Evolutionary conservation across 129 eudicot genomes (phyloP).

Genomic region (Erigeron canadensis): DNA sequence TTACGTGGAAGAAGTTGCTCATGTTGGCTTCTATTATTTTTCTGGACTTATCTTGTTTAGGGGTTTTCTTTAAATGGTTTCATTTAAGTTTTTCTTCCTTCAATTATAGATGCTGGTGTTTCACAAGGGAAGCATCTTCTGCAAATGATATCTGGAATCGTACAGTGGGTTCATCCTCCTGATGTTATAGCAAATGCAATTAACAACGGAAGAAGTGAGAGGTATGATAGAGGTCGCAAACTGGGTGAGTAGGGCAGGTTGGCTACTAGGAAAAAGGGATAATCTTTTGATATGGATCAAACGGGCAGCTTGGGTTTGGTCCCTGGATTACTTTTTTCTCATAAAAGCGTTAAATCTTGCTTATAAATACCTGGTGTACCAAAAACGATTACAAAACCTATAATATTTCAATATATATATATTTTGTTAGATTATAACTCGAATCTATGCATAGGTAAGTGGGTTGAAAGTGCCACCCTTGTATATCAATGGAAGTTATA

Average conservation of each 20-base stretch:
- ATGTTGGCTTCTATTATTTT: slow-evolving; percentile 7
- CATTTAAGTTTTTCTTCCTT: slow-evolving; percentile 17
- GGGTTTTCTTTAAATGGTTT: slow-evolving; percentile 9
- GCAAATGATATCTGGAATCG: slow-evolving; percentile 71
- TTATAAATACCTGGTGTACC: neutral
- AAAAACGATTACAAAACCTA: neutral
- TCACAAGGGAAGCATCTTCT: slow-evolving; percentile 79
- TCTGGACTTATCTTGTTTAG: neutral
- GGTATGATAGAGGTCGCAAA: slow-evolving; percentile 39
- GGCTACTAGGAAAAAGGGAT: neutral
- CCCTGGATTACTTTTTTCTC: neutral
- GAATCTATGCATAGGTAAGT: neutral
- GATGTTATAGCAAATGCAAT: slow-evolving; percentile 63
- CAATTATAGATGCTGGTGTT: slow-evolving; percentile 51
- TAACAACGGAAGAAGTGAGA: slow-evolving; percentile 86
- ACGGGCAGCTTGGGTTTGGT: neutral
- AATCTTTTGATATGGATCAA: neutral
- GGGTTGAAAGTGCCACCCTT: neutral
- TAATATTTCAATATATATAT: too few species aligned
- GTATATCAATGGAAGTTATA: slow-evolving; percentile 7
- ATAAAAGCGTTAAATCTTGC: neutral
- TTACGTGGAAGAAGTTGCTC: neutral
- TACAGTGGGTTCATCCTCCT: slow-evolving; percentile 89
- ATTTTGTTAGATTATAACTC: neutral
- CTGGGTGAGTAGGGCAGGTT: too few species aligned